phyloP scores from a whole-genome alignment of 768 basidiomycete species.

The Tylopilus vinaceipallidus region DNA sequence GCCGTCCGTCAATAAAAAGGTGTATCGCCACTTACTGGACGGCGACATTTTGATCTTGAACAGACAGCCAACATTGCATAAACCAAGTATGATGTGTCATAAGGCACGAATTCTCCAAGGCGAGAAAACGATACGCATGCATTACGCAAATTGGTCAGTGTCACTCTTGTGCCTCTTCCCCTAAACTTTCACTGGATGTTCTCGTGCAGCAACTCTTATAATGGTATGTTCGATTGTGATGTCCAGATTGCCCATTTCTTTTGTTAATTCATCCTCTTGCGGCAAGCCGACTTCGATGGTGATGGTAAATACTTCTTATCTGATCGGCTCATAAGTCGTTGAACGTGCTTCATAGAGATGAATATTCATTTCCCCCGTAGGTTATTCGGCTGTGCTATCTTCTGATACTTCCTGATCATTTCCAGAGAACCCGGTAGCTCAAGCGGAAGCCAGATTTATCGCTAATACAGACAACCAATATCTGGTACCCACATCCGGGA shows the following conservation, averaged over 20 bases:
- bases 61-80: slow-evolving; percentile 97
- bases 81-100: slow-evolving; percentile 99
- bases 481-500: slow-evolving; percentile 97
- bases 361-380: slow-evolving; percentile 98
- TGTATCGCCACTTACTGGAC: slow-evolving; percentile 90
- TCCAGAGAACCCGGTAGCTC: slow-evolving; percentile 89
- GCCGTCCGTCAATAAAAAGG: slow-evolving; percentile 89
- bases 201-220: slow-evolving; percentile 85
- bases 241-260: neutral
- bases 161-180: slow-evolving; percentile 2
- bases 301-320: slow-evolving; percentile 54
- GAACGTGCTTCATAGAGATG: slow-evolving; percentile 68
- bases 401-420: neutral
- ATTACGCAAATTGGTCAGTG: slow-evolving; percentile 96
- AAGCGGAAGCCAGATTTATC: slow-evolving; percentile 90
- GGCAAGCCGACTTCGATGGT: slow-evolving; percentile 89
- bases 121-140: slow-evolving; percentile 99
- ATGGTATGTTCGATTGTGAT: slow-evolving; percentile 52
- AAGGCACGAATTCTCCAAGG: slow-evolving; percentile 87
- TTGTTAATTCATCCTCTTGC: slow-evolving; percentile 8
- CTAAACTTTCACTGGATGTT: slow-evolving; percentile 13
- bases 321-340: slow-evolving; percentile 1
- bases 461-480: slow-evolving; percentile 99
- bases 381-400: slow-evolving; percentile 27
- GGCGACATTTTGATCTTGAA: slow-evolving; percentile 96